These are phyloP conservation scores for Citrus sp. DNA, from an alignment of 345 rosid genomes.

Conservation along the genomic window DNA sequence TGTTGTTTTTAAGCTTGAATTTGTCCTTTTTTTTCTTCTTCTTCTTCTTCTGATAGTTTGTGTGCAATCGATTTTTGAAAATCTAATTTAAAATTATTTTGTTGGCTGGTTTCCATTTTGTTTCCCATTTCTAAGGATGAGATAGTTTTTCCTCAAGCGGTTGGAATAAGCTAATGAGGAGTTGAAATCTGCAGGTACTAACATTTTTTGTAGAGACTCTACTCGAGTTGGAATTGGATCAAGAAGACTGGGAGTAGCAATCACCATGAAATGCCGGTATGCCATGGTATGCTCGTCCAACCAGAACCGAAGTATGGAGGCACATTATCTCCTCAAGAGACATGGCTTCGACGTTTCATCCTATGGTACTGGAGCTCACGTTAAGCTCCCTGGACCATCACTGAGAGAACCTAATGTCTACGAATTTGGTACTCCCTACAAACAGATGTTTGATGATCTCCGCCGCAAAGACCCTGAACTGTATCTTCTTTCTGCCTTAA, in stretches of 20 bases:
- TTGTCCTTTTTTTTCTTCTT: too few species aligned
- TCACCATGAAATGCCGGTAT: constrained; percentile 61
- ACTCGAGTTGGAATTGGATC: background rate
- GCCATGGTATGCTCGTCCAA: constrained; percentile 94
- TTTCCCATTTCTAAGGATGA: background rate
- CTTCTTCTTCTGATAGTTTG: background rate
- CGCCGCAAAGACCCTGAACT: constrained; percentile 94
- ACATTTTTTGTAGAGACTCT: too few species aligned
- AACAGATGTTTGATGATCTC: constrained; percentile 93
- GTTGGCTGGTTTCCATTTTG: background rate
- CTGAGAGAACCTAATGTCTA: constrained; percentile 86
- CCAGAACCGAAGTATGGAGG: constrained; percentile 92
- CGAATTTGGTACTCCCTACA: constrained; percentile 95
- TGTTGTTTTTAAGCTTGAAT: background rate
- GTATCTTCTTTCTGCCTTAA: constrained; percentile 39
- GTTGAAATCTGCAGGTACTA: background rate
- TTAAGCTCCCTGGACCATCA: constrained; percentile 88
- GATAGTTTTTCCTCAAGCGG: background rate
- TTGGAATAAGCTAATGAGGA: background rate
- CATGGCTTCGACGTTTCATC: constrained; percentile 90
- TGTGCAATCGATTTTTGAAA: background rate
- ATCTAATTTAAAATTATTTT: background rate
- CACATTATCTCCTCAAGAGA: constrained; percentile 79
- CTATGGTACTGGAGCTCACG: constrained; percentile 93
- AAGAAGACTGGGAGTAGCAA: background rate